A percentile compares a stretch with the other conserved stretches of the same genome.
phyloP scores from a whole-genome alignment of 176 grass and related monocot genomes.

The Avena atlantica region DNA sequence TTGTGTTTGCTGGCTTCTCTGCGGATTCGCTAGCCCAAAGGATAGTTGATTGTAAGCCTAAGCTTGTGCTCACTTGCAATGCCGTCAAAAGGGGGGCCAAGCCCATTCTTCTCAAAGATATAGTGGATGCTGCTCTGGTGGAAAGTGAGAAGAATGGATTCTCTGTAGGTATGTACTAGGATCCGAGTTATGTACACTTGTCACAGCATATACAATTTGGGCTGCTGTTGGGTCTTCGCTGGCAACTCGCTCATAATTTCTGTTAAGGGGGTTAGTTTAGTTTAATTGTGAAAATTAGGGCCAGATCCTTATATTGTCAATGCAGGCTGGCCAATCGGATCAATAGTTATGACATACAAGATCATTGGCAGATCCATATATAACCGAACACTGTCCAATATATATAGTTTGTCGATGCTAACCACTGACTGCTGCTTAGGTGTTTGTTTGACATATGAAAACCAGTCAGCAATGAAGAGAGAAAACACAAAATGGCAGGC shows the following conservation, averaged over 20 bases:
- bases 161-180: constrained; percentile 58
- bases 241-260: neutral
- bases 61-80: constrained; percentile 94
- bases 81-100: constrained; percentile 81
- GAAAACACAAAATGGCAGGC: constrained; percentile 81
- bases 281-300: neutral
- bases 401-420: constrained; percentile 9
- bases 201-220: neutral
- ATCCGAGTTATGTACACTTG: neutral
- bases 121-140: constrained; percentile 73
- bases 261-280: neutral
- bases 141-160: constrained; percentile 77
- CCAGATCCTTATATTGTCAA: neutral
- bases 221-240: neutral
- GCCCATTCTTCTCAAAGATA: constrained; percentile 81
- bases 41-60: constrained; percentile 87
- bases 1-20: constrained; percentile 97
- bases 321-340: neutral
- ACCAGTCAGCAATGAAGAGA: constrained; percentile 77
- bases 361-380: constrained; percentile 5
- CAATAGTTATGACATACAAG: neutral
- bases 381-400: constrained; percentile 4
- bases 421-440: constrained; percentile 45
- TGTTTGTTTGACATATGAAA: constrained; percentile 87
- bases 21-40: constrained; percentile 88